Evolutionary conservation across 768 basidiomycete species (phyloP).

Genomic region (Panellus pusillus): DNA sequence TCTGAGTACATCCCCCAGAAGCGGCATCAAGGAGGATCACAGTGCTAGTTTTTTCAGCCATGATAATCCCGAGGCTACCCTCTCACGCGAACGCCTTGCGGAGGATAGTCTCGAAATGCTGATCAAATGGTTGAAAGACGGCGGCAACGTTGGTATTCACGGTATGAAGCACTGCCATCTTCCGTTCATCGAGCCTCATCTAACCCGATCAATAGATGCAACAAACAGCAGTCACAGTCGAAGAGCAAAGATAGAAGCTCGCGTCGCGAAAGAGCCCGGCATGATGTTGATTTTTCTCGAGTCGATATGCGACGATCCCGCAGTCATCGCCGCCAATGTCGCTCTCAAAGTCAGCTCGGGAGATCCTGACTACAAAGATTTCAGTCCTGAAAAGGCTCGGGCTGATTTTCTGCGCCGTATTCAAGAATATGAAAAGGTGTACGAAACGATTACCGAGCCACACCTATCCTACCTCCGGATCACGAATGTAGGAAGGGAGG

Average conservation of each 20-base stretch:
- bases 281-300: constrained; percentile 92
- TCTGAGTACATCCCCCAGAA: constrained; percentile 38
- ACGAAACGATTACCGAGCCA: constrained; percentile 92
- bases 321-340: constrained; percentile 92
- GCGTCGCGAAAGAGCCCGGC: constrained; percentile 84
- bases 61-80: constrained; percentile 74
- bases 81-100: constrained; percentile 77
- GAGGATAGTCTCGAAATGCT: constrained; percentile 93
- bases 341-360: constrained; percentile 94
- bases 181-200: constrained; percentile 2
- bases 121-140: constrained; percentile 92
- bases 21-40: constrained; percentile 88
- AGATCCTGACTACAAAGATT: constrained; percentile 96
- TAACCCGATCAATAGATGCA: constrained; percentile 60
- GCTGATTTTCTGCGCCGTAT: constrained; percentile 91
- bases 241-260: constrained; percentile 79
- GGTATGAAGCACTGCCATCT: constrained; percentile 46
- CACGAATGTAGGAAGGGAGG: constrained; percentile 89
- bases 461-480: constrained; percentile 90
- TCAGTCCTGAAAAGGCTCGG: constrained; percentile 81
- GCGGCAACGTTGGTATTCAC: constrained; percentile 97
- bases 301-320: constrained; percentile 91
- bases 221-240: constrained; percentile 86
- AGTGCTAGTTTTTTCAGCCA: constrained; percentile 89
- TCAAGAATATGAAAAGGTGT: constrained; percentile 89